These are phyloP conservation scores for Hygrophoropsis aurantiaca DNA, from an alignment of 768 basidiomycete species.

Conservation along the genomic window DNA sequence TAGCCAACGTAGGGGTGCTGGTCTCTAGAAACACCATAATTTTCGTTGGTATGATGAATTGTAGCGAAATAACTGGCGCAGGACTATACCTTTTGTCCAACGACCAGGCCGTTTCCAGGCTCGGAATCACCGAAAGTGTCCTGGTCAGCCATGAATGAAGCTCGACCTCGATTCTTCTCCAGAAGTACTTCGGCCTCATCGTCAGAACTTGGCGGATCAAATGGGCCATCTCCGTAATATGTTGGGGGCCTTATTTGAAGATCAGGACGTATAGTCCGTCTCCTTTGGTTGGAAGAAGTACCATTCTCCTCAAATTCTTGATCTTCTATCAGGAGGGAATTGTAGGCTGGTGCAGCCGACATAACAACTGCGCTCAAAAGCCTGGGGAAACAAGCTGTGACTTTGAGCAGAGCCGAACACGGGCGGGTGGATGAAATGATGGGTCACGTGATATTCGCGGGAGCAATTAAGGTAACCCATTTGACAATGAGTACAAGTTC, in stretches of 20 bases:
- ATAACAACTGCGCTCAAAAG: constrained; percentile 13
- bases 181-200: constrained; percentile 59
- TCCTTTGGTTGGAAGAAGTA: constrained; percentile 1
- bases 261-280: constrained; percentile 5
- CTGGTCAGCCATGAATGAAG: constrained; percentile 28
- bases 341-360: constrained; percentile 24
- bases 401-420: no score
- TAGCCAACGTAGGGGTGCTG: constrained; percentile 58
- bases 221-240: constrained; percentile 78
- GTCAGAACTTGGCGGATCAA: constrained; percentile 78
- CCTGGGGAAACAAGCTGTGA: no score
- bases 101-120: constrained; percentile 30
- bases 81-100: constrained; percentile 38
- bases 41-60: neutral
- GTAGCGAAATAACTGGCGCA: constrained; percentile 4
- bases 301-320: constrained; percentile 14
- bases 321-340: constrained; percentile 27
- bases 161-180: constrained; percentile 40
- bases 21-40: constrained; percentile 34
- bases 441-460: no score
- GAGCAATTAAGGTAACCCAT: no score
- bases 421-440: no score
- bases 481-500: no score
- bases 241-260: constrained; percentile 27
- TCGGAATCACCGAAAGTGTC: constrained; percentile 23